Base-by-base conservation (phyloP, 768 basidiomycete genomes). In the Suillus decipiens region DNA sequence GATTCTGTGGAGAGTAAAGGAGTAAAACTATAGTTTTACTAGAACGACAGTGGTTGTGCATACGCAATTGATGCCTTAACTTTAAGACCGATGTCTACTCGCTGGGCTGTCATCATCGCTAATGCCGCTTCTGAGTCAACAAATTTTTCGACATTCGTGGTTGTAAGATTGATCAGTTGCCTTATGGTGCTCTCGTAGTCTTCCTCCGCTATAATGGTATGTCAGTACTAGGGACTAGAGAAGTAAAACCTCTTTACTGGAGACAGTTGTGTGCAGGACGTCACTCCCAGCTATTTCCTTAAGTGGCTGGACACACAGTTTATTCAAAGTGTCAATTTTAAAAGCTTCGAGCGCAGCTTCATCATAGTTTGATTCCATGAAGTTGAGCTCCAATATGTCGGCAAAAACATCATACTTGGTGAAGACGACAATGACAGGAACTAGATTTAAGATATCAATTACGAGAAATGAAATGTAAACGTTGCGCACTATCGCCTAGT, bases 81-180 rank as follows among this genome's bases (percentile, higher is more conserved):
- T 34, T 41, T 41, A 41, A 41, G 41, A 41, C 41, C 7, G 33
- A 64, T 61, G 41, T 58, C 42, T 17, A 48, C 59, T 42, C 63
- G 47, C 22, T 64, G 63, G 15, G 63, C 63, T 60, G 61, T 64
- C 31, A 53, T 34, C 33, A 51, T 60, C 11, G 59, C 42, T 19
- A 64, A 15, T 12, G 59, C 63, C 15, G 60, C 63, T 48, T 61
- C 63, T 24, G 41, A 60, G 45, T 47, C 45, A 1, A 64, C 59
- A 47, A 45, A 36, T 53, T 55, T 64, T 36, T 64, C 50, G 36
- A 64, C 63, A 15, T 61, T 61, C n/a, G 48, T 45, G 51, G 59
- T 48, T 14, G 63, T 64, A 17, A 61, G 22, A 43, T 64, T 53
- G 15, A 64, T 19, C 33, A 64, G 50, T 15, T 34, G 37, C 28